These are phyloP conservation scores for Pseudogymnoascus sp. DNA, from an alignment of 2,329 filamentous ascomycete genomes.

Conservation along the genomic window DNA sequence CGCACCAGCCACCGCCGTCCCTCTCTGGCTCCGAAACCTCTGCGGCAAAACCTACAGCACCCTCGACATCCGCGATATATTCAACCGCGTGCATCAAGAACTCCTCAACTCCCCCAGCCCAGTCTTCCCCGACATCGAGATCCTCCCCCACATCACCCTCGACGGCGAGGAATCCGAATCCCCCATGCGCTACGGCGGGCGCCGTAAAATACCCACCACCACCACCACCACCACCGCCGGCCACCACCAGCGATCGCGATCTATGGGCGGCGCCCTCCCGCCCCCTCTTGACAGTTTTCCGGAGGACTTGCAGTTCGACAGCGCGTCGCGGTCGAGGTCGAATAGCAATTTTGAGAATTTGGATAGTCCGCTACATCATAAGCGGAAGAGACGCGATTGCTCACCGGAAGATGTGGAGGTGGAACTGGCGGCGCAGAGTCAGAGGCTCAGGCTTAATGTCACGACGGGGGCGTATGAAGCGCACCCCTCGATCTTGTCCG, in stretches of 20 bases:
- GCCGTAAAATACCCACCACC: constrained; percentile 14
- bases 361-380: background rate
- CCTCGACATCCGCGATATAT: constrained; percentile 30
- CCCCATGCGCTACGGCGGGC: constrained; percentile 24
- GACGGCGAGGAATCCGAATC: constrained; percentile 24
- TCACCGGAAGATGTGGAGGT: background rate
- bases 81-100: constrained; percentile 30
- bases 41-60: constrained; percentile 29
- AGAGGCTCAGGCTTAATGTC: background rate
- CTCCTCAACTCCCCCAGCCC: constrained; percentile 29
- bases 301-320: background rate
- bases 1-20: constrained; percentile 27
- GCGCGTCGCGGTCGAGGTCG: background rate
- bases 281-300: background rate
- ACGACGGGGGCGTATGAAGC: background rate
- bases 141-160: constrained; percentile 31
- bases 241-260: constrained; percentile 29
- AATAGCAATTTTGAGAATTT: background rate
- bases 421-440: background rate
- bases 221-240: constrained; percentile 10
- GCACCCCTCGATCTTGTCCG: background rate
- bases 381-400: background rate
- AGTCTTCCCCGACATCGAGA: constrained; percentile 34
- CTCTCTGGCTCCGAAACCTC: constrained; percentile 26
- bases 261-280: constrained; percentile 19